These are phyloP conservation scores for Bruguiera hainesii DNA, from an alignment of 441 rosid genomes.

Conservation along the genomic window DNA sequence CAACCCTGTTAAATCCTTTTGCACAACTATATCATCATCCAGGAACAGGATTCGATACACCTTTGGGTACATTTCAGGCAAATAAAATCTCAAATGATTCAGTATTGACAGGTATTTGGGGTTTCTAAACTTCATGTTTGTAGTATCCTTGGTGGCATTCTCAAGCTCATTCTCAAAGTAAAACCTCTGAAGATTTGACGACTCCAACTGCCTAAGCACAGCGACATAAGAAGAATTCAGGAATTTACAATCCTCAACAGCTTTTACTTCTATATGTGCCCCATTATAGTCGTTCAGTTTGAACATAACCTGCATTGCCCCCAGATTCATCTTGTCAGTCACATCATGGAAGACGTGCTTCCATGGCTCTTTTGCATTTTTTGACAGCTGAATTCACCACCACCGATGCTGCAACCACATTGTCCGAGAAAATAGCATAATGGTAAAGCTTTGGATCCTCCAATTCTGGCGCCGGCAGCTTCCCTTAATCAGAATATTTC, in stretches of 20 bases:
- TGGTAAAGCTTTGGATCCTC: conserved; percentile 84
- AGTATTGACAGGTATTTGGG: conserved; percentile 87
- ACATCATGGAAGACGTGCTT: conserved; percentile 95
- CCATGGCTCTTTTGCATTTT: conserved; percentile 85
- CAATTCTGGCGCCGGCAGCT: conserved; percentile 46
- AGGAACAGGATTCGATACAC: conserved; percentile 79
- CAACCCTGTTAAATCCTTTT: conserved; percentile 85
- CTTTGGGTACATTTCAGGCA: conserved; percentile 90
- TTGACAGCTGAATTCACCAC: conserved; percentile 94
- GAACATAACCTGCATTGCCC: conserved; percentile 99
- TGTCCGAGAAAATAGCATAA: conserved; percentile 87
- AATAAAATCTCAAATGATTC: conserved; percentile 89
- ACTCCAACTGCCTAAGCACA: conserved; percentile 81
- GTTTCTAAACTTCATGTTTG: conserved; percentile 93
- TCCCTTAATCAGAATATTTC: conserved; percentile 73
- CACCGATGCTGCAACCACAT: conserved; percentile 81
- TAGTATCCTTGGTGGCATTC: conserved; percentile 88
- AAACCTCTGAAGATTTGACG: conserved; percentile 81
- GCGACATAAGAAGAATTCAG: conserved; percentile 92
- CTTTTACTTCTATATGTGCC: conserved; percentile 91
- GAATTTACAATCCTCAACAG: conserved; percentile 87
- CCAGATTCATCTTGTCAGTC: conserved; percentile 93
- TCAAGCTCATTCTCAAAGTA: conserved; percentile 95
- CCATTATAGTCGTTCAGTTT: conserved; percentile 86
- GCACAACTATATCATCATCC: conserved; percentile 95